A percentile compares a stretch with the other conserved stretches of the same genome.
Evolutionary conservation across 371 early-diverging fungal genomes (phyloP).

Genomic region (Apophysomyces trapeziformis): DNA sequence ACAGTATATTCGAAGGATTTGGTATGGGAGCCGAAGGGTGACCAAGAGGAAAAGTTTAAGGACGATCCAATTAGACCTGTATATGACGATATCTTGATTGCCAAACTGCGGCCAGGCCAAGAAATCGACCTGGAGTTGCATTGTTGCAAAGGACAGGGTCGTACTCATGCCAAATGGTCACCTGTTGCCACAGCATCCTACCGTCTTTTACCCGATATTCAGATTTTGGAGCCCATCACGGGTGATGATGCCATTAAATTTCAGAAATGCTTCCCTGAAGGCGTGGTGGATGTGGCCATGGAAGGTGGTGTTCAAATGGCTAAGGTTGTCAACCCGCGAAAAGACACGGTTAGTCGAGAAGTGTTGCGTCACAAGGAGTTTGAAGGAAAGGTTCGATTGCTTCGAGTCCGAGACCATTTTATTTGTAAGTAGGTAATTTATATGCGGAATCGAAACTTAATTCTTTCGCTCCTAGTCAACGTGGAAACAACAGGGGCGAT

Average conservation of each 20-base stretch:
- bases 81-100: constrained; percentile 89
- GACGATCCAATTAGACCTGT: constrained; percentile 77
- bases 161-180: constrained; percentile 98
- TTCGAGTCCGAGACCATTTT: constrained; percentile 94
- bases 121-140: constrained; percentile 88
- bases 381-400: constrained; percentile 87
- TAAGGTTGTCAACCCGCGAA: constrained; percentile 89
- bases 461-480: constrained; percentile 59
- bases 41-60: constrained; percentile 76
- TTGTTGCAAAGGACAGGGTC: constrained; percentile 93
- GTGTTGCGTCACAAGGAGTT: constrained; percentile 95
- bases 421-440: constrained; percentile 78
- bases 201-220: constrained; percentile 93
- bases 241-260: constrained; percentile 91
- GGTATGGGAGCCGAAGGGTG: constrained; percentile 89
- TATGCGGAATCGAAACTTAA: background rate
- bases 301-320: constrained; percentile 73
- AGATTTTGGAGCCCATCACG: constrained; percentile 82
- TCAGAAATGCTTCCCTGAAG: constrained; percentile 88
- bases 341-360: constrained; percentile 96
- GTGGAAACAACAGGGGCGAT: constrained; percentile 90
- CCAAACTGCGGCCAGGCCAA: constrained; percentile 96
- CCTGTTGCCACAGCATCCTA: constrained; percentile 99
- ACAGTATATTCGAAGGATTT: constrained; percentile 83
- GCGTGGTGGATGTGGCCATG: constrained; percentile 85